Conservation (phyloP, 306 rosid genomes). For the Prunus campanulata region DNA sequence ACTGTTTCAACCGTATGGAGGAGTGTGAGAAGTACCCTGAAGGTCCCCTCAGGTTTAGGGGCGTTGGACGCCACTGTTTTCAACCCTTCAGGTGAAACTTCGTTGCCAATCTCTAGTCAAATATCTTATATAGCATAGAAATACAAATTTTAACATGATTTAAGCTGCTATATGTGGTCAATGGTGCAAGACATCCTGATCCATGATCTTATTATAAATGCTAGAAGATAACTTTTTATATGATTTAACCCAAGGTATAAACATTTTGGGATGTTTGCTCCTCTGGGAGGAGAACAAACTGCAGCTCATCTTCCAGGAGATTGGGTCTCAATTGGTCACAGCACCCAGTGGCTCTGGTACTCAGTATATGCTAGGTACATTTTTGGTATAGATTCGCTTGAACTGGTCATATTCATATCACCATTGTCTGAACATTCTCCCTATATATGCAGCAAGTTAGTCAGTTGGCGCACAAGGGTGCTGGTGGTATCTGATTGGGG, state of each 20-base stretch:
- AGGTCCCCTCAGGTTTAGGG: constrained; percentile 73
- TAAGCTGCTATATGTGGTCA: neutral
- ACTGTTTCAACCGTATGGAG: constrained; percentile 47
- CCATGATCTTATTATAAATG: too few species aligned
- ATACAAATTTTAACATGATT: neutral
- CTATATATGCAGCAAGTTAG: constrained; percentile 59
- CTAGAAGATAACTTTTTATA: neutral
- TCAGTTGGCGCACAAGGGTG: constrained; percentile 82
- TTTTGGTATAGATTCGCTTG: neutral
- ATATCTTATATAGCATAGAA: neutral
- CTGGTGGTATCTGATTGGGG: constrained; percentile 78
- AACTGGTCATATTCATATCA: neutral
- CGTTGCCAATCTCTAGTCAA: neutral
- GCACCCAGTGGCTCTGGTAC: constrained; percentile 89
- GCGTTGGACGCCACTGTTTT: constrained; percentile 61
- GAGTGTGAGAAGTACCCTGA: constrained; percentile 48
- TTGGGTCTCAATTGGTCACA: constrained; percentile 75
- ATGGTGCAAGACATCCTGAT: too few species aligned
- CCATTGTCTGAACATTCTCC: constrained; percentile 5
- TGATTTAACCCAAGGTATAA: constrained; percentile 51
- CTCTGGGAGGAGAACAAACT: constrained; percentile 88
- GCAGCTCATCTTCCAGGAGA: constrained; percentile 90
- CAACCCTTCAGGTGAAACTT: constrained; percentile 57
- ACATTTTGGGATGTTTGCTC: constrained; percentile 87
- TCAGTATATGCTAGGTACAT: constrained; percentile 70